Evolutionary conservation across 129 eudicot genomes (phyloP), one percentile per base, ranked within the genome.

Genomic region (Pittosporum tobira): DNA sequence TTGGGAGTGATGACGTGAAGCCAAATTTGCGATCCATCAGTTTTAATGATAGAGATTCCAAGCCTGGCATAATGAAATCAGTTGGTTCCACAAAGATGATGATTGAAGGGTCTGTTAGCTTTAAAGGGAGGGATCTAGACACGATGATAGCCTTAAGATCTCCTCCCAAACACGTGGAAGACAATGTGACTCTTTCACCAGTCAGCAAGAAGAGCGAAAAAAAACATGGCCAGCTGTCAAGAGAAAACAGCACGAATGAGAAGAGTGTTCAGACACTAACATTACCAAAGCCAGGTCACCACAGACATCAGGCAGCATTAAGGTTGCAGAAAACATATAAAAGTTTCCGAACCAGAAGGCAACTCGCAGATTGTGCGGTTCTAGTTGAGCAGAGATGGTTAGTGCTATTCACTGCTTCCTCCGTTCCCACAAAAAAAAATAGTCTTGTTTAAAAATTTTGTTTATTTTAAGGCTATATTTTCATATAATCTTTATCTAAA

Each of bases 281-380:
- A 34, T 63, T 46, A 12, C 31, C 70, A 5, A 72, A 62, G 29
- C 64, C 74, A n/a, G 73, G 42, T 19, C 53, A 55, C 63, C 58
- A 49, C 40, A 77, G 84, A 54, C 64, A 84, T 70, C 38, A 42
- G 58, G 96, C 96, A 40, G 96, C 96, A 1, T 29, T 79, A 34
- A 84, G 64, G 80, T 62, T 88, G 79, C 96, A 88, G 77, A 88
- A 88, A 62, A 80, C 87, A 0, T 88, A 88, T 64, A 88, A 84
- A 73, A 88, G 96, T 73, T 88, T 84, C 52, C 71, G 96, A 65
- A 88, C 81, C 22, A 70, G 96, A 79, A 81, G 96, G 50, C 83
- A 74, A 58, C 70, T 88, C 27, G 96, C 96, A 48, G 96, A 88
- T 70, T 88, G 96, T 68, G 96, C 96, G 1, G 91, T 88, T 65